Conservation (phyloP, 306 rosid species). For the Betula pendula region DNA sequence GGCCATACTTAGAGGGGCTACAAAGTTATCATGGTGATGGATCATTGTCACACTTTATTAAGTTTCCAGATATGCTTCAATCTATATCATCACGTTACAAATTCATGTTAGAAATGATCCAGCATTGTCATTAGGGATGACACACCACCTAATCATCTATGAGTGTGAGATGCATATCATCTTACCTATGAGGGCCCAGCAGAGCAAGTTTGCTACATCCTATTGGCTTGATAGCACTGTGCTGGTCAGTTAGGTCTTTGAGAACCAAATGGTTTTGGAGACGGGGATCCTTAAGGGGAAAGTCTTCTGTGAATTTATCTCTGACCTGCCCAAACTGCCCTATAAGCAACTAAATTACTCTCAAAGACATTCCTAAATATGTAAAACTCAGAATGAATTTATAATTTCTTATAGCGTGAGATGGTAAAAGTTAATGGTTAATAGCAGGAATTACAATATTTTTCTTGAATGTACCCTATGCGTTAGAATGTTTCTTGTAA, state of each 20-base stretch:
- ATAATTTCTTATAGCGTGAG: neutral
- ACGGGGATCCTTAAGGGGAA: neutral
- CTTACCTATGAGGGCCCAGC: neutral
- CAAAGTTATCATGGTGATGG: neutral
- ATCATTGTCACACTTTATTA: neutral
- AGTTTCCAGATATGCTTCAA: neutral
- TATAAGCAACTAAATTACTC: neutral
- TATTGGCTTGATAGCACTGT: neutral
- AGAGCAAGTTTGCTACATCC: neutral
- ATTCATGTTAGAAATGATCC: neutral
- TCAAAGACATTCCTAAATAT: neutral
- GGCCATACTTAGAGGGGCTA: constrained; percentile 2
- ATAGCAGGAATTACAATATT: constrained; percentile 9
- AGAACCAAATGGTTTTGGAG: constrained; percentile 1
- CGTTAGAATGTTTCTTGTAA: constrained; percentile 6
- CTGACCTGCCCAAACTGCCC: neutral
- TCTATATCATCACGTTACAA: neutral
- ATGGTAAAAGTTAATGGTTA: constrained; percentile 5
- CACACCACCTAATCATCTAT: neutral
- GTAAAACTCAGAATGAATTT: neutral
- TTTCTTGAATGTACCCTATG: constrained; percentile 9
- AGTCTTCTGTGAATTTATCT: neutral
- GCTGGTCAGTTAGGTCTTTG: neutral
- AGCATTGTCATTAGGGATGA: neutral
- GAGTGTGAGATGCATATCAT: neutral